Evolutionary conservation across 306 rosid species (phyloP).

Genomic region (Lathyrus aphaca): DNA sequence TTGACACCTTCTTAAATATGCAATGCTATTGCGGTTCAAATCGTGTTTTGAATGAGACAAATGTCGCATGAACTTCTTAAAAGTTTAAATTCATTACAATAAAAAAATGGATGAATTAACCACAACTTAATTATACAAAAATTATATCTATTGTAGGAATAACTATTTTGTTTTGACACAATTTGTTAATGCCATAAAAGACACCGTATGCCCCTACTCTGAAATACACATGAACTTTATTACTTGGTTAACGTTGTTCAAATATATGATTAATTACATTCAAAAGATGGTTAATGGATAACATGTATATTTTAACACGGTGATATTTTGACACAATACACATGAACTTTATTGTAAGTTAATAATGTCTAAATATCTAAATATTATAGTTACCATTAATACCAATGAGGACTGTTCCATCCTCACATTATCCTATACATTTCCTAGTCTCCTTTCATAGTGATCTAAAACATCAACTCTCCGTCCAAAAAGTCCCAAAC

Average conservation of each 20-base stretch:
- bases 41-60: slow-evolving; percentile 87
- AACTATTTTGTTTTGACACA: too few relatives aligned
- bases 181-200: too few relatives aligned
- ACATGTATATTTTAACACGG: too few relatives aligned
- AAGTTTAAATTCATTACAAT: slow-evolving; percentile 30
- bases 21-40: slow-evolving; percentile 69
- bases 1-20: slow-evolving; percentile 73
- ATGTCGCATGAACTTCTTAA: slow-evolving; percentile 80
- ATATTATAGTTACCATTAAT: slow-evolving; percentile 73
- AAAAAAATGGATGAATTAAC: slow-evolving; percentile 31
- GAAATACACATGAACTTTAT: too few relatives aligned
- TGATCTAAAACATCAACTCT: slow-evolving; percentile 56
- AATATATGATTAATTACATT: too few relatives aligned
- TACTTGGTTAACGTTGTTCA: too few relatives aligned
- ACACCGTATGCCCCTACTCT: too few relatives aligned
- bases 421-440: slow-evolving; percentile 67
- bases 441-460: slow-evolving; percentile 65
- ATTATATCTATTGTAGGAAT: slow-evolving; percentile 9
- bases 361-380: slow-evolving; percentile 10
- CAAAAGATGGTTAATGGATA: too few relatives aligned
- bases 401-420: slow-evolving; percentile 62
- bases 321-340: too few relatives aligned
- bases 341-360: slow-evolving; percentile 6
- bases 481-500: slow-evolving; percentile 62
- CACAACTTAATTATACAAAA: slow-evolving; percentile 24